Percentiles rank a stretch among this genome's conserved stretches.
These are phyloP conservation scores for Canna indica DNA, from an alignment of 176 grass and related monocot species.

Conservation along the genomic window DNA sequence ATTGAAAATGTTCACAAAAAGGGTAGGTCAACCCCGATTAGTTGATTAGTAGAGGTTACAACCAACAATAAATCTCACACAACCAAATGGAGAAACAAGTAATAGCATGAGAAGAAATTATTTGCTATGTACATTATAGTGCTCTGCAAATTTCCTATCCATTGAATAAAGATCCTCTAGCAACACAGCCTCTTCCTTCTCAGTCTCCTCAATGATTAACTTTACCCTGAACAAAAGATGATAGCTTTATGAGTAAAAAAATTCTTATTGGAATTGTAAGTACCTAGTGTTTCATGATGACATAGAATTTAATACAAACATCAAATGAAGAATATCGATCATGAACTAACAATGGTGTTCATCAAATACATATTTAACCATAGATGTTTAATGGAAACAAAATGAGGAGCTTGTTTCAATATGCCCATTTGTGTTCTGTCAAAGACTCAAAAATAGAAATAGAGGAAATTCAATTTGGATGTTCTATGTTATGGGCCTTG, in stretches of 20 bases:
- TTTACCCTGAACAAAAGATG: constrained; percentile 51
- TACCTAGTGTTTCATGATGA: background rate
- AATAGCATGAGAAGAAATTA: background rate
- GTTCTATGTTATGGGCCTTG: too few relatives aligned
- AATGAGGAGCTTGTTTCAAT: background rate
- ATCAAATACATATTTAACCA: background rate
- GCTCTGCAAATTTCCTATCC: constrained; percentile 98
- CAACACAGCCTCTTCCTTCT: constrained; percentile 75
- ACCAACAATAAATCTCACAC: background rate
- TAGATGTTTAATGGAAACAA: background rate
- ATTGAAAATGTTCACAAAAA: constrained; percentile 9
- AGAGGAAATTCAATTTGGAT: background rate
- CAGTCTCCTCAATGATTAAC: constrained; percentile 87
- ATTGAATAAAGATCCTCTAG: constrained; percentile 90
- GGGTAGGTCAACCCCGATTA: background rate
- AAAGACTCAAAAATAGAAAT: too few relatives aligned
- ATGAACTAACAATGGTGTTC: background rate
- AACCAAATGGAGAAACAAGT: constrained; percentile 4
- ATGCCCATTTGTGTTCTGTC: background rate
- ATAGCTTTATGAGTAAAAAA: constrained; percentile 8
- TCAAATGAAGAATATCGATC: background rate
- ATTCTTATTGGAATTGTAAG: background rate
- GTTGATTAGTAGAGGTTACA: background rate
- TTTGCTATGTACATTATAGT: constrained; percentile 61
- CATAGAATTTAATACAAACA: background rate